Percentiles rank a stretch among this genome's conserved stretches.
Conservation (phyloP, 495 filamentous ascomycete genomes). For the Penicillium ochrochloron region DNA sequence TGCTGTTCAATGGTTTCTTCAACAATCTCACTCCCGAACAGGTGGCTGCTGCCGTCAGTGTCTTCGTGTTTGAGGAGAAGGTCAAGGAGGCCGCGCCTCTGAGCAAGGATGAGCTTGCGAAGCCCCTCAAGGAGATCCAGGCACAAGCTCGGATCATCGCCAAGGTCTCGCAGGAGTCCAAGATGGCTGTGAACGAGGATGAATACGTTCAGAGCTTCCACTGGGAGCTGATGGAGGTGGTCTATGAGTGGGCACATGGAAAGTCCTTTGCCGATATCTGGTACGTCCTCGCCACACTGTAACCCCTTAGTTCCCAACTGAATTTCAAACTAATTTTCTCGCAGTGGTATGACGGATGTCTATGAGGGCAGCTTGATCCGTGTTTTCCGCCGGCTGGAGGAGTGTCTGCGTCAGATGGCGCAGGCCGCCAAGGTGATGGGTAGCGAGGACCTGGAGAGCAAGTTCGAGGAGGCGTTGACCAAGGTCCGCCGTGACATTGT, state of each 20-base stretch:
- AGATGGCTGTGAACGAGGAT: conserved; percentile 86
- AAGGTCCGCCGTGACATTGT: conserved; percentile 93
- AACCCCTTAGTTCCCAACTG: background rate
- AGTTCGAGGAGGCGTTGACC: conserved; percentile 79
- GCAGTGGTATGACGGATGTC: conserved; percentile 95
- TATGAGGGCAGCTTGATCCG: conserved; percentile 97
- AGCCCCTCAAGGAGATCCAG: conserved; percentile 85
- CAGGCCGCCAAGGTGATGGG: conserved; percentile 97
- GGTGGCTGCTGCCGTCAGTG: conserved; percentile 80
- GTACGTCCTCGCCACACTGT: conserved; percentile 54
- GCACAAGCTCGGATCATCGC: conserved; percentile 82
- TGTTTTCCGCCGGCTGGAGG: conserved; percentile 92
- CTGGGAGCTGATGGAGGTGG: conserved; percentile 93
- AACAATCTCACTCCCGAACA: conserved; percentile 90
- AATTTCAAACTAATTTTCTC: conserved; percentile 8
- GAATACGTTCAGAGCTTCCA: conserved; percentile 89
- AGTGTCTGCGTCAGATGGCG: conserved; percentile 96
- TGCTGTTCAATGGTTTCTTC: conserved; percentile 97
- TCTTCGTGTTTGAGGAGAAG: conserved; percentile 98
- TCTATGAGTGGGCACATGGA: conserved; percentile 91
- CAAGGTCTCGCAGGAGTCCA: conserved; percentile 91
- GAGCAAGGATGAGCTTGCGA: conserved; percentile 75
- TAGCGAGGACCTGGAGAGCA: conserved; percentile 86
- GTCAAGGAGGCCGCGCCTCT: conserved; percentile 69
- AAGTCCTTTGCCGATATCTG: conserved; percentile 93